Evolutionary conservation across 2,329 filamentous ascomycete genomes (phyloP).

Genomic region (Calycina marina): DNA sequence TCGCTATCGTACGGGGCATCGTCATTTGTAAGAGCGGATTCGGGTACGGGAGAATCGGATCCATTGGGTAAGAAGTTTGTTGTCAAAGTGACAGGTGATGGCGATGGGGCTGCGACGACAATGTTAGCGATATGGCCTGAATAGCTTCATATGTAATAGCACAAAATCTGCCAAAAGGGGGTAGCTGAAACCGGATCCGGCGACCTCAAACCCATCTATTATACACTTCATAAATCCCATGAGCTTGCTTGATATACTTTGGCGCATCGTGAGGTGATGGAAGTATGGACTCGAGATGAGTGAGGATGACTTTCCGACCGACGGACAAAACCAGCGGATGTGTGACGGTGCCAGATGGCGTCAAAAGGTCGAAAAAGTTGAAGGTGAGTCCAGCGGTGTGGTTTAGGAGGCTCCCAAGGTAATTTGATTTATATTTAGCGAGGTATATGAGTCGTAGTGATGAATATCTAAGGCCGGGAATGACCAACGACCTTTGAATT

Average conservation of each 20-base stretch:
- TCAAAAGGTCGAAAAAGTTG: too few species aligned
- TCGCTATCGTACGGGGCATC: slow-evolving; percentile 45
- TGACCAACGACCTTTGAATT: slow-evolving; percentile 14
- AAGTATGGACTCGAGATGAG: slow-evolving; percentile 12
- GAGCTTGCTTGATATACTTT: slow-evolving; percentile 7
- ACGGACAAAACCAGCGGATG: slow-evolving; percentile 12
- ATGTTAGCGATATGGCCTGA: slow-evolving; percentile 28
- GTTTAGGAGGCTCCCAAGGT: slow-evolving; percentile 3
- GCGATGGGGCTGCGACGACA: slow-evolving; percentile 36
- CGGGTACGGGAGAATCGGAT: slow-evolving; percentile 40
- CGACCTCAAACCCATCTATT: too few species aligned
- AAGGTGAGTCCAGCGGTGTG: too few species aligned
- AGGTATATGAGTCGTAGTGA: too few species aligned
- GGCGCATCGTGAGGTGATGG: slow-evolving; percentile 20
- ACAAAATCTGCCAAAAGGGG: slow-evolving; percentile 1
- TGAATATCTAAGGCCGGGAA: slow-evolving; percentile 15
- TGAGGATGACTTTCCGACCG: slow-evolving; percentile 15
- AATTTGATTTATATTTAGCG: too few species aligned
- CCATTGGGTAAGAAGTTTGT: slow-evolving; percentile 55
- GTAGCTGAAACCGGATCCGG: too few species aligned
- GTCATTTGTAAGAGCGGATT: slow-evolving; percentile 25
- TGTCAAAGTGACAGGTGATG: slow-evolving; percentile 41
- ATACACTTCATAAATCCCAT: too few species aligned
- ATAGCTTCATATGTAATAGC: slow-evolving; percentile 9
- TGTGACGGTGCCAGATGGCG: slow-evolving; percentile 5